These are phyloP conservation scores for Pseudocercospora macadamiae DNA, from an alignment of 2,329 filamentous ascomycete genomes.

Conservation along the genomic window DNA sequence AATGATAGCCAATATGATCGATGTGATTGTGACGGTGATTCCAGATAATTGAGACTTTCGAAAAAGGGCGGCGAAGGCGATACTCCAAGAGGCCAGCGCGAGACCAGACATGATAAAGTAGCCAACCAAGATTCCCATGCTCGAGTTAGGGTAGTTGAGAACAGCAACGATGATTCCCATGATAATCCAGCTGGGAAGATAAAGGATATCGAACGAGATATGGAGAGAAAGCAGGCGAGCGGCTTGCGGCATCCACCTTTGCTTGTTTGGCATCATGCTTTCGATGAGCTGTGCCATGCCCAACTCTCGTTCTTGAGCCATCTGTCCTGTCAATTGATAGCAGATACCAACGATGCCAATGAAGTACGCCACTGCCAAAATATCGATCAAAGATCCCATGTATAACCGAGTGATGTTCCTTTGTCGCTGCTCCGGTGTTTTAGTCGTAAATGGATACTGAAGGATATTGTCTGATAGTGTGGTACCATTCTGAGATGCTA, in stretches of 20 bases:
- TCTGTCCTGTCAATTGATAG: slow-evolving; percentile 84
- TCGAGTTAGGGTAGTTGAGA: slow-evolving; percentile 55
- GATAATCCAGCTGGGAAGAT: slow-evolving; percentile 80
- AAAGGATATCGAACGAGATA: slow-evolving; percentile 76
- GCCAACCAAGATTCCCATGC: slow-evolving; percentile 49
- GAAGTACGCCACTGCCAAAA: slow-evolving; percentile 77
- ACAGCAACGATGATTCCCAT: slow-evolving; percentile 70
- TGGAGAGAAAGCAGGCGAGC: slow-evolving; percentile 80
- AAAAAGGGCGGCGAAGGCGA: slow-evolving; percentile 82
- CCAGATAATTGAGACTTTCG: slow-evolving; percentile 85
- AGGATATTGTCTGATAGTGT: slow-evolving; percentile 45
- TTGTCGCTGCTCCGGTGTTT: slow-evolving; percentile 68
- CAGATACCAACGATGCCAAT: slow-evolving; percentile 78
- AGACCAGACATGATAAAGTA: slow-evolving; percentile 78
- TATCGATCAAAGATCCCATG: slow-evolving; percentile 73
- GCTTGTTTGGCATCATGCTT: slow-evolving; percentile 81
- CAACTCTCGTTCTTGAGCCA: slow-evolving; percentile 81
- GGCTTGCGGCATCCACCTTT: slow-evolving; percentile 74
- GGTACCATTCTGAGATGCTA: slow-evolving; percentile 59
- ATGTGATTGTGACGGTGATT: slow-evolving; percentile 73
- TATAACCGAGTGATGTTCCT: slow-evolving; percentile 69
- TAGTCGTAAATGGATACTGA: slow-evolving; percentile 76
- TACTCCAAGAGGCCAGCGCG: slow-evolving; percentile 75
- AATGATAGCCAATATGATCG: slow-evolving; percentile 76
- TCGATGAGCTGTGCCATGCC: slow-evolving; percentile 89